These are phyloP conservation scores for Mycena crocata DNA, from an alignment of 768 basidiomycete species.

Conservation along the genomic window DNA sequence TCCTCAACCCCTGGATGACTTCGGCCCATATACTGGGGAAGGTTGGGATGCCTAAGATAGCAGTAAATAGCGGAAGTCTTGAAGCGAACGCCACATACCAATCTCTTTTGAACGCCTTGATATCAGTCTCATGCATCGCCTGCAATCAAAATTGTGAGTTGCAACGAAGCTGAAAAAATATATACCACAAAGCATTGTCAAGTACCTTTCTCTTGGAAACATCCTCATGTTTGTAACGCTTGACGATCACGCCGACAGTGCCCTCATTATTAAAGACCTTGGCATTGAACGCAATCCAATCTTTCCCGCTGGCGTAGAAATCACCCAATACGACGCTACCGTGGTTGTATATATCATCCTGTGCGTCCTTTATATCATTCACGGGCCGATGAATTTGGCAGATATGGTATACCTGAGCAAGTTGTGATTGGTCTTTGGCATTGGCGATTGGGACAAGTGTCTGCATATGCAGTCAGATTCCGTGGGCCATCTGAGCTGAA, in stretches of 20 bases:
- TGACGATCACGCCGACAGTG: constrained; percentile 16
- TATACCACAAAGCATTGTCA: too few relatives aligned
- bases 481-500: too few relatives aligned
- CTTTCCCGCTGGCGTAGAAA: not conserved
- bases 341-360: constrained; percentile 12
- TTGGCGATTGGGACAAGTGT: constrained; percentile 6
- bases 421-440: not conserved
- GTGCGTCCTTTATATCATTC: not conserved
- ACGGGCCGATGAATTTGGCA: not conserved
- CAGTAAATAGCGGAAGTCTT: not conserved
- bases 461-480: not conserved
- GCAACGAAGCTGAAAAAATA: not conserved
- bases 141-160: not conserved
- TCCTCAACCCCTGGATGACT: constrained; percentile 10
- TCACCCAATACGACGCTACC: constrained; percentile 3
- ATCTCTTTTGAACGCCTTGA: constrained; percentile 20
- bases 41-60: constrained; percentile 14
- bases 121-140: constrained; percentile 19
- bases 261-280: not conserved
- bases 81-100: constrained; percentile 8
- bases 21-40: constrained; percentile 23
- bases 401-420: not conserved
- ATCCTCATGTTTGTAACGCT: not conserved
- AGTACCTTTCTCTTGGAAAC: not conserved
- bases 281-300: constrained; percentile 18